These are phyloP conservation scores for Talaromyces sp. DNA, from an alignment of 2,329 filamentous ascomycete species.

Conservation along the genomic window DNA sequence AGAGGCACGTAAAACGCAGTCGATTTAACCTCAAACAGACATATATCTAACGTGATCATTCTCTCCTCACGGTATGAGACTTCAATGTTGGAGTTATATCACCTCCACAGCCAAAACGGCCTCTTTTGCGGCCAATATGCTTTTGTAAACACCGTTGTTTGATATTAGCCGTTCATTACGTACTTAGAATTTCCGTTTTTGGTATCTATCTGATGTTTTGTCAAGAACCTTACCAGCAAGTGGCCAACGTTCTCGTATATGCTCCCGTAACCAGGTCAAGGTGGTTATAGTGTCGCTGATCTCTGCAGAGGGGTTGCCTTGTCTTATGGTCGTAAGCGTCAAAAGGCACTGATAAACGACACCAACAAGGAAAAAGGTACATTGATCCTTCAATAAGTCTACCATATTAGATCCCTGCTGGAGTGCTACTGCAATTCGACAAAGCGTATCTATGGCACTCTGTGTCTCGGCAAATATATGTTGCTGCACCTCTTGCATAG, in stretches of 20 bases:
- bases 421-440: slow-evolving; percentile 9
- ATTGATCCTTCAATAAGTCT: slow-evolving; percentile 11
- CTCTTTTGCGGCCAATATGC: slow-evolving; percentile 10
- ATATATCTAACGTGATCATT: background rate
- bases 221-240: slow-evolving; percentile 7
- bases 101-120: background rate
- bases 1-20: too few species aligned
- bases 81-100: slow-evolving; percentile 1
- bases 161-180: background rate
- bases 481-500: slow-evolving; percentile 1
- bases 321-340: slow-evolving; percentile 8
- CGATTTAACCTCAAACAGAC: background rate
- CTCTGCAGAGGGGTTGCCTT: slow-evolving; percentile 11
- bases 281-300: background rate
- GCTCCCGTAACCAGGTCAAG: background rate
- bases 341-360: slow-evolving; percentile 8
- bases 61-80: background rate
- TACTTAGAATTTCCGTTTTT: background rate
- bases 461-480: slow-evolving; percentile 11
- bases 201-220: background rate
- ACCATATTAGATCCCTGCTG: slow-evolving; percentile 6
- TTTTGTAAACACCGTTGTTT: slow-evolving; percentile 5
- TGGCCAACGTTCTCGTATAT: slow-evolving; percentile 14
- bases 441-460: slow-evolving; percentile 16
- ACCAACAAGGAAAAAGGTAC: slow-evolving; percentile 7